Evolutionary conservation across 345 rosid genomes (phyloP), one percentile per base, ranked within the genome.

Genomic region (Schrenkiella parvula): DNA sequence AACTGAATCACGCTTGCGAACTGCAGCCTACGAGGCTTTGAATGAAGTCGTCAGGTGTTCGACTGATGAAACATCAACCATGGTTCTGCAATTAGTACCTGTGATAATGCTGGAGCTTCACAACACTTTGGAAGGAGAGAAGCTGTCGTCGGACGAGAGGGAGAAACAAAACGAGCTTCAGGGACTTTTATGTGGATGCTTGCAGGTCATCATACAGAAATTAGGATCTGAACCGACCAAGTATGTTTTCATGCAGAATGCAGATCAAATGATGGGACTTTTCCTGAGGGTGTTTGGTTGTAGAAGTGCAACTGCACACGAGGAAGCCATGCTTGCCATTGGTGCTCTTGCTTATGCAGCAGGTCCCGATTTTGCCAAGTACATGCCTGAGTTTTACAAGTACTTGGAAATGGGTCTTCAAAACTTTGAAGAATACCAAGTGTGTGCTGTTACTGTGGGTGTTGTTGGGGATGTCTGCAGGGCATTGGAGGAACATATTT

Each of bases 321-420:
- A 88, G 76, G 93, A 88, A 79, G 91, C 93, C 47, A 86, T 88
- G 93, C 87, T 86, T 23, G 87, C 91, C 12, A 86, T 88, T 35
- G 93, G 93, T 8, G 91, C 93, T 39, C 91, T 88, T 70, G 93
- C 93, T 53, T 88, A 88, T 66, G 81, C 88, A 41, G 72, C 86
- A 5, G 93, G 91, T 23, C 82, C 84, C 0, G 87, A 76, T 59
- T 88, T 88, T 52, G 86, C 73, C 37, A 88, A 86, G 71, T 88
- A 88, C 81, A 84, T 88, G 93, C 83, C 89, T 7, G 91, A 86
- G 79, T 83, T 86, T 39, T 86, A 86, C 71, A 84, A 82, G 76
- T 88, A 86, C 73, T 75, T 86, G 80, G 93, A 88, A 65, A 79
- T 82, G 85, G 93, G 93, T 57, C 93, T 86, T 72, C 93, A 86